phyloP scores from a whole-genome alignment of 352 stramenopile genomes.

The Phytophthora fragariae region DNA sequence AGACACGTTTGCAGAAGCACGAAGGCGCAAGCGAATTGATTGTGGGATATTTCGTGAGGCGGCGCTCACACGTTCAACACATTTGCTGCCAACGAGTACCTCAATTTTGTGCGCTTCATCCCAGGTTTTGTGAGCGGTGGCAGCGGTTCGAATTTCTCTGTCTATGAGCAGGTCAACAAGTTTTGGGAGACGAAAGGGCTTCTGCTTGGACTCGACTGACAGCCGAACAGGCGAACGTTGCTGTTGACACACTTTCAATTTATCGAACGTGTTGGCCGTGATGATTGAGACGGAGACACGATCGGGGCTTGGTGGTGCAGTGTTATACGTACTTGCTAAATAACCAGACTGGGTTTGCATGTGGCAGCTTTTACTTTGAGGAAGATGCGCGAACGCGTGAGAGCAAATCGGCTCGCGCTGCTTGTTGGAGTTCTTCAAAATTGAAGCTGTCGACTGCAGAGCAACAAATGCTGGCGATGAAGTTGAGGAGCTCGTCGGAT shows the following conservation, averaged over 20 bases:
- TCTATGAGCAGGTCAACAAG: slow-evolving; percentile 63
- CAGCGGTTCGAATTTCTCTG: slow-evolving; percentile 46
- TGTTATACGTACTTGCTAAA: slow-evolving; percentile 3
- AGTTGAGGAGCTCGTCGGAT: background rate
- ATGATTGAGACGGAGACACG: background rate
- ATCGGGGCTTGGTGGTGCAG: background rate
- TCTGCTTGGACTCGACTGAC: slow-evolving; percentile 10
- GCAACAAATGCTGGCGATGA: slow-evolving; percentile 17
- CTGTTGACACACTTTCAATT: slow-evolving; percentile 5
- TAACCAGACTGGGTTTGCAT: slow-evolving; percentile 2
- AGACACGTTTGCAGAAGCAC: slow-evolving; percentile 49
- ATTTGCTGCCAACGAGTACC: slow-evolving; percentile 68
- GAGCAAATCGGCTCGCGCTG: slow-evolving; percentile 1
- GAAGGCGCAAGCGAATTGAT: slow-evolving; percentile 58
- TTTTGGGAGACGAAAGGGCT: slow-evolving; percentile 30
- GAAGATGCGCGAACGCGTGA: background rate
- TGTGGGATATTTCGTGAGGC: slow-evolving; percentile 58
- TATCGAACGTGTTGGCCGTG: background rate
- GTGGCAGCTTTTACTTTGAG: slow-evolving; percentile 10
- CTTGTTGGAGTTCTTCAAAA: slow-evolving; percentile 9
- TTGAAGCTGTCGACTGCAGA: slow-evolving; percentile 28
- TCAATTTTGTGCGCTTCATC: slow-evolving; percentile 78
- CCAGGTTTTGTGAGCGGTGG: slow-evolving; percentile 31
- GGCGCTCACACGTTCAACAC: slow-evolving; percentile 55
- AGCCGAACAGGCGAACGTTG: slow-evolving; percentile 23